phyloP scores from a whole-genome alignment of 73 alveolate genomes.

The Durusdinium trenchii region DNA sequence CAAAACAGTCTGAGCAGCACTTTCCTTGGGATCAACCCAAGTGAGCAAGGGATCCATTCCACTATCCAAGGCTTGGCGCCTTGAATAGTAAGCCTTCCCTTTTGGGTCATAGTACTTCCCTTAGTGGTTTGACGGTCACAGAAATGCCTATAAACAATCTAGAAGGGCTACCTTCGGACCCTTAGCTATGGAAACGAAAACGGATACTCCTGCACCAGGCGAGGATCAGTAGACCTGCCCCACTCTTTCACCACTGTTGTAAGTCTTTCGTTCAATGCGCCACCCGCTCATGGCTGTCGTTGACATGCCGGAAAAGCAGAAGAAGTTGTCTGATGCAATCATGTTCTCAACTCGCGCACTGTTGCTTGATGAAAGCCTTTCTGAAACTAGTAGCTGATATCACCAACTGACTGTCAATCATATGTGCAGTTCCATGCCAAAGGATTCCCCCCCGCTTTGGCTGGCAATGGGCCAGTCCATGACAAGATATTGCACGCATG shows the following conservation, averaged over 20 bases:
- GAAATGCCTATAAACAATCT: not conserved
- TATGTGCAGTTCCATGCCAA: no score
- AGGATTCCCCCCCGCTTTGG: no score
- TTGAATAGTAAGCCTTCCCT: not conserved
- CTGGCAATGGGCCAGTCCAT: no score
- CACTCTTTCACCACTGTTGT: not conserved
- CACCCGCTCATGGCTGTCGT: not conserved
- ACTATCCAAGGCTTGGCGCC: not conserved
- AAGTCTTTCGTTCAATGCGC: not conserved
- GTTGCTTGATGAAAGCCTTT: no score
- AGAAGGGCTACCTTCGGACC: not conserved
- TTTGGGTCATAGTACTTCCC: not conserved
- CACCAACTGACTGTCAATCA: no score
- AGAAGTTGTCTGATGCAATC: no score
- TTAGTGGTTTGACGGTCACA: not conserved
- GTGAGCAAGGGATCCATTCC: not conserved
- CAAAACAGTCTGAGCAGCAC: not conserved
- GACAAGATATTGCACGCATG: no score
- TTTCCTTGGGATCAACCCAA: not conserved
- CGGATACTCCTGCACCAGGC: not conserved
- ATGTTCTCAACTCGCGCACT: no score
- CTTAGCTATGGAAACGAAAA: not conserved
- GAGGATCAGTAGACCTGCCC: not conserved
- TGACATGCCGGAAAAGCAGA: not conserved
- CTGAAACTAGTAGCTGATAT: no score